phyloP scores from a whole-genome alignment of 257 asterid genomes.

The Nicotiana otophora region DNA sequence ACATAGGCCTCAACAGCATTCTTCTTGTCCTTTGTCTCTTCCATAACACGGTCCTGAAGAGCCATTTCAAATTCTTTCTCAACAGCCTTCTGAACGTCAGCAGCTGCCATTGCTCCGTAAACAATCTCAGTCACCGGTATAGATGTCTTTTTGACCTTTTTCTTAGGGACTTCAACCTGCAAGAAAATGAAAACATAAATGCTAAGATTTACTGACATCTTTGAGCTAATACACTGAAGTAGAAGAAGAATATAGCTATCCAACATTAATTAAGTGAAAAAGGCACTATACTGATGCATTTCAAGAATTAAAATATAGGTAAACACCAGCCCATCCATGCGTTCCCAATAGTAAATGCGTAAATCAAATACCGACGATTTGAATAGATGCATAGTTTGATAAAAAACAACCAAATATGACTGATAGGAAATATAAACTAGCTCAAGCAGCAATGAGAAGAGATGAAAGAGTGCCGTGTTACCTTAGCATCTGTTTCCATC shows the following conservation, averaged over 20 bases:
- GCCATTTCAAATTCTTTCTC: constrained; percentile 99
- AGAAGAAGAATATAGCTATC: not conserved
- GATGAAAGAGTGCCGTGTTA: constrained; percentile 13
- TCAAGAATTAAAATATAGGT: not conserved
- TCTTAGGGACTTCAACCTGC: constrained; percentile 71
- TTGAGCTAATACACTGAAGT: not conserved
- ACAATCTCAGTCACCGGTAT: constrained; percentile 71
- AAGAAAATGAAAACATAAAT: not conserved
- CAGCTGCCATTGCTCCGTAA: constrained; percentile 61
- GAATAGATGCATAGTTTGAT: not conserved
- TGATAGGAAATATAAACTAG: not conserved
- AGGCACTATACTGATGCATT: not conserved
- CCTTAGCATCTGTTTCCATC: constrained; percentile 90
- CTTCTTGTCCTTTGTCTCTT: constrained; percentile 95
- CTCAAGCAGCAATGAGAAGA: not conserved
- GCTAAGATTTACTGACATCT: not conserved
- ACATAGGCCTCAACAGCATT: constrained; percentile 96
- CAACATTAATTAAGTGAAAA: not conserved
- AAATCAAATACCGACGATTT: not conserved
- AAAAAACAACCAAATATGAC: not conserved
- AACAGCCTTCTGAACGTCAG: constrained; percentile 77
- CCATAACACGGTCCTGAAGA: constrained; percentile 96
- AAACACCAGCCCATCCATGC: not conserved
- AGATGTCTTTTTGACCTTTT: constrained; percentile 69
- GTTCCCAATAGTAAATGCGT: not conserved